Percentiles rank a stretch among this genome's conserved stretches.
Evolutionary conservation across 495 filamentous ascomycete species (phyloP).

Genomic region (Paragyromitra xinjiangensis): DNA sequence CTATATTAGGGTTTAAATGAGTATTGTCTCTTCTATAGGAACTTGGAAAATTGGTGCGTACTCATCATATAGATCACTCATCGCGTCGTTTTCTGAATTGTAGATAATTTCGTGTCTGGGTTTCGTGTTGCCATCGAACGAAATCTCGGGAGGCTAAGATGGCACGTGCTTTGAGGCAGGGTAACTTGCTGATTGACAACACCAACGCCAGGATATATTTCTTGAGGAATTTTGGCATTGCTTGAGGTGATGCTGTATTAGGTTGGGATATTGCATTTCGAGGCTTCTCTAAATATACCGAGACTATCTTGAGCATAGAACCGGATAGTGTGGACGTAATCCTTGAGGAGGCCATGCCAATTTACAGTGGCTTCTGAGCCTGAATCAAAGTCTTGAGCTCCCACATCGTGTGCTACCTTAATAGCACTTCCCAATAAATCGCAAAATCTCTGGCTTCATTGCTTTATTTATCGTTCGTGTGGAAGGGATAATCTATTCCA

Average conservation of each 20-base stretch:
- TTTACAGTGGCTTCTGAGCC: neutral
- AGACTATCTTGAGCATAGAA: neutral
- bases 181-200: slow-evolving; percentile 9
- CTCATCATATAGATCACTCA: slow-evolving; percentile 90
- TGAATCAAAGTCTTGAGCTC: neutral
- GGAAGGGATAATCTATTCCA: neutral
- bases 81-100: slow-evolving; percentile 59
- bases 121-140: slow-evolving; percentile 45
- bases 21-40: slow-evolving; percentile 38
- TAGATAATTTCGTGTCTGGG: slow-evolving; percentile 45
- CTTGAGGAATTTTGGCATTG: too few relatives aligned
- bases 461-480: neutral
- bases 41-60: slow-evolving; percentile 59
- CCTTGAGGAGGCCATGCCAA: neutral
- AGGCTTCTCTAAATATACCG: too few relatives aligned
- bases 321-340: neutral
- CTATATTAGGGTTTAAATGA: slow-evolving; percentile 60
- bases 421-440: neutral
- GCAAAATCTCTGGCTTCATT: neutral
- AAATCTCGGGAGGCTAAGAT: slow-evolving; percentile 42
- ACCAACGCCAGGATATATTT: too few relatives aligned
- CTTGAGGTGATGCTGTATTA: too few relatives aligned
- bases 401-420: neutral
- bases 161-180: slow-evolving; percentile 37
- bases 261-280: too few relatives aligned